Base-by-base conservation (phyloP, 2,329 filamentous ascomycete species). In the Penicillium brasilianum region DNA sequence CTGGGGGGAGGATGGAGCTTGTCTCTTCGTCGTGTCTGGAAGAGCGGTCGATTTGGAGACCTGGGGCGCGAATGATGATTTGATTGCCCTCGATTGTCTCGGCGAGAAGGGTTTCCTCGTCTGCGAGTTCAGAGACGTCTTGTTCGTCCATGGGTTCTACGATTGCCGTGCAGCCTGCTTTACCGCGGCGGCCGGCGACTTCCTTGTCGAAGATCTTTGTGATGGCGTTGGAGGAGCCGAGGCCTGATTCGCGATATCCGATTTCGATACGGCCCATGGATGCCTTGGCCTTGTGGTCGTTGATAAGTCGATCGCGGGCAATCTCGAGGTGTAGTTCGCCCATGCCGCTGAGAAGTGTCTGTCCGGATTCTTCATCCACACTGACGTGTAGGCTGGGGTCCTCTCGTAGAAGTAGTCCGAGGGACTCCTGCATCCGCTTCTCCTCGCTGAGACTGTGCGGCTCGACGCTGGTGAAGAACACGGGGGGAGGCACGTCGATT, bases 381-480 rank as follows among this genome's bases (percentile, higher is more conserved):
- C 85, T 90, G 73, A 96, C 91, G 59, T 95, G 87, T 22, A 99
- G 81, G 75, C 93, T 97, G 0, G 95, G 95, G 70, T 99, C 95
- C 79, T 99, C 95, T 68, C 95, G 84, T 0, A 96, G 86, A 5
- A 97, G 85, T 52, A 95, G 86, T 5, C 87, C 85, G 6, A 99
- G 81, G 0, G 90, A 89, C 6, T 90, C 87, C 58, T 91, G 87
- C 6, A 99, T 86, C 60, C 89, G 86, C 69, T 93, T 93, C 69
- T 93, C 90, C 66, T 93, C 92, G 34, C 89, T 85, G 34, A 91
- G 81, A 69, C 91, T 89, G 67, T 92, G 80, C 18, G 88, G 92
- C 66, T 98, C 94, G 30, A 98, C 88, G 62, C 93, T 92, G n/a
- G 96, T 89, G 76, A 98, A 99, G 72, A 97, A 97, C 0, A 99